These are phyloP conservation scores for Candida freyschussii DNA, from an alignment of 1,139 yeast species.

Conservation along the genomic window DNA sequence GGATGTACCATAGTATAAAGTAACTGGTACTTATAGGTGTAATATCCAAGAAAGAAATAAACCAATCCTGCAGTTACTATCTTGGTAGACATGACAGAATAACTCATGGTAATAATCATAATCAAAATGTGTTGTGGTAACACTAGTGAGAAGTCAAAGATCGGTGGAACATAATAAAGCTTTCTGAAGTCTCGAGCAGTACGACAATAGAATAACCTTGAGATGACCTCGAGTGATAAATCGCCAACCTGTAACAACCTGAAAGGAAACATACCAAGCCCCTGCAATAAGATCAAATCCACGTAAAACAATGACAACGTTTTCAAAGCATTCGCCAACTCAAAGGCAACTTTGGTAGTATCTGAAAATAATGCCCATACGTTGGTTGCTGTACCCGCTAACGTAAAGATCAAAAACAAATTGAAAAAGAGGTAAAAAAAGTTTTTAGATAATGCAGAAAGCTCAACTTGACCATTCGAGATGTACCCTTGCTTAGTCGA, in stretches of 20 bases:
- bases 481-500: slow-evolving; percentile 70
- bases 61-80: slow-evolving; percentile 59
- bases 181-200: slow-evolving; percentile 57
- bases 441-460: slow-evolving; percentile 73
- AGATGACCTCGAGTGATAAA: slow-evolving; percentile 34
- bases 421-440: slow-evolving; percentile 82
- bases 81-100: slow-evolving; percentile 61
- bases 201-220: slow-evolving; percentile 38
- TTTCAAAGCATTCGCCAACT: slow-evolving; percentile 66
- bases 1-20: slow-evolving; percentile 66
- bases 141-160: slow-evolving; percentile 60
- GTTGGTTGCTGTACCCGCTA: slow-evolving; percentile 69
- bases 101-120: slow-evolving; percentile 55
- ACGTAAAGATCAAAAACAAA: slow-evolving; percentile 76
- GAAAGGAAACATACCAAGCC: slow-evolving; percentile 80
- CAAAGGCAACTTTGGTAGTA: slow-evolving; percentile 74
- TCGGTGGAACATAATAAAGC: slow-evolving; percentile 53
- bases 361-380: slow-evolving; percentile 66
- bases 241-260: slow-evolving; percentile 56
- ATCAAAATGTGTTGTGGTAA: slow-evolving; percentile 63
- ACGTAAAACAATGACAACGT: slow-evolving; percentile 74
- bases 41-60: slow-evolving; percentile 58
- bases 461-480: slow-evolving; percentile 76
- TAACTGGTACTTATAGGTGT: slow-evolving; percentile 61
- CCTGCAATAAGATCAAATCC: slow-evolving; percentile 77